Evolutionary conservation across 495 filamentous ascomycete species (phyloP), one percentile per base, ranked within the genome.

Genomic region (Penicillium paradoxum): DNA sequence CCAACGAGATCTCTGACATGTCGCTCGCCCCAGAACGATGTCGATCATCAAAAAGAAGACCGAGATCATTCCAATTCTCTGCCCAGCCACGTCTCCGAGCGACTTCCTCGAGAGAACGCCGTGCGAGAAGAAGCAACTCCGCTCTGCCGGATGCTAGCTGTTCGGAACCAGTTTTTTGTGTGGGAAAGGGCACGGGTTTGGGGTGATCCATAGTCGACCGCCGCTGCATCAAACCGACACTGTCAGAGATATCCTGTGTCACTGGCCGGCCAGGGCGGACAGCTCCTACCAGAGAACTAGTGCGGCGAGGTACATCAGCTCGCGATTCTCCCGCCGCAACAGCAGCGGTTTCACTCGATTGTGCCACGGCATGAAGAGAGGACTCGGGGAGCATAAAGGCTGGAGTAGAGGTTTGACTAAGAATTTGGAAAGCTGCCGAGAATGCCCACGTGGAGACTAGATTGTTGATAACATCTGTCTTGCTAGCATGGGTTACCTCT

Each of bases 371-470:
- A 55, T 70, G 67, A 24, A 73, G 52, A 25, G 82, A 78, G 13
- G 82, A 84, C 14, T 84, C 78, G 2, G 84, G 81, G 25, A 90
- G 84, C 1, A 80, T 77, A 9, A 90, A 72, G 5, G 80, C 73
- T 33, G 84, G 82, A 6, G 88, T 88, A 4, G 79, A 79, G 0
- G 88, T 95, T 60, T 90, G 87, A 7, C 81, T 78, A 6, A 96
- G 72, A 19, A 96, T 82, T 55, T 91, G 87, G 58, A 87, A 82
- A 8, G 85, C 78, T 21, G 88, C 85, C 22, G 87, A 83, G 63
- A 90, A 96, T 8, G 82, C 86, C 80, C 92, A 97, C 0, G 90
- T 90, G 5, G 84, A 84, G 8, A 96, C 84, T 4, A 97, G 62
- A 59, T 93, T 90, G 60, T 91, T 87, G 40, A 93, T 80, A 14